Conservation (phyloP, 163 green algal genomes). For the Volvox carteri region DNA sequence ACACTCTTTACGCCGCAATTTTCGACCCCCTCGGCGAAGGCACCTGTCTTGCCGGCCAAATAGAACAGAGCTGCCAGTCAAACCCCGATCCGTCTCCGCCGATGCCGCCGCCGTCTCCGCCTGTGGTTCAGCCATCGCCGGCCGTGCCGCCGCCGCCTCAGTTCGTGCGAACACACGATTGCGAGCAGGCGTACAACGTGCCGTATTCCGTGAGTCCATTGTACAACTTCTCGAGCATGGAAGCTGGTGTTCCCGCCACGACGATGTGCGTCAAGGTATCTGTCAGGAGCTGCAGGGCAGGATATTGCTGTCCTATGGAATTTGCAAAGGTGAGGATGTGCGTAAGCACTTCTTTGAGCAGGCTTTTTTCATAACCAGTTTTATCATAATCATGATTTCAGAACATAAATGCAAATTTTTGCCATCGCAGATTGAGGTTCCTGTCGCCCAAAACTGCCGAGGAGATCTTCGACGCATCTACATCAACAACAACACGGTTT, state of each 20-base stretch:
- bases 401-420: too few relatives aligned
- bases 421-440: slow-evolving; percentile 8
- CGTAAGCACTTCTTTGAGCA: too few relatives aligned
- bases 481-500: not conserved
- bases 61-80: not conserved
- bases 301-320: slow-evolving; percentile 9
- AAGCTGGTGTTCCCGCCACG: not conserved
- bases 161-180: not conserved
- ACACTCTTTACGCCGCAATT: not conserved
- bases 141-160: not conserved
- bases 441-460: not conserved
- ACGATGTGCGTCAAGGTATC: not conserved
- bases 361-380: too few relatives aligned
- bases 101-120: not conserved
- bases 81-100: not conserved
- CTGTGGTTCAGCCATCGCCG: not conserved
- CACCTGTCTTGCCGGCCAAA: not conserved
- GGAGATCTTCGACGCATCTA: not conserved
- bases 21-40: not conserved
- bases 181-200: not conserved
- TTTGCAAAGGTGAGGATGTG: slow-evolving; percentile 19
- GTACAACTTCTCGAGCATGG: not conserved
- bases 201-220: not conserved
- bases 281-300: not conserved
- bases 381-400: too few relatives aligned